Evolutionary conservation across 305 asterid genomes (phyloP), one percentile per base, ranked within the genome.

Genomic region (Plantago lanceolata): DNA sequence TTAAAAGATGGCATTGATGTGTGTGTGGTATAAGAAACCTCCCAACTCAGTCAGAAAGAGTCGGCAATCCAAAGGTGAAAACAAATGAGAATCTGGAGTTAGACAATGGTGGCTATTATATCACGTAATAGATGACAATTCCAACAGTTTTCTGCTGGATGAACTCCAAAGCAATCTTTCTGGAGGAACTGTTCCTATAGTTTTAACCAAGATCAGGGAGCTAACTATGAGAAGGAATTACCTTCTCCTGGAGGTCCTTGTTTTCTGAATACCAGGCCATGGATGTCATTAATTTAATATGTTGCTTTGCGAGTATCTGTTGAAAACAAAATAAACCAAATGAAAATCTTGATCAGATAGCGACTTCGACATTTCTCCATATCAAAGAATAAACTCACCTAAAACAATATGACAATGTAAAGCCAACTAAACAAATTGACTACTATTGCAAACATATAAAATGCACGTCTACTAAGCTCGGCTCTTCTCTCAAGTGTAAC

Each of bases 241-340:
- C 97, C 96, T 84, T 90, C 68, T 73, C 76, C 76, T 79, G 77
- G 68, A 90, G 90, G 71, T 84, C 93, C 70, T 65, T 79, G 54
- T 70, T 74, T 28, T 77, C 76, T 53, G 89, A 73, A 67, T 70
- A 74, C 95, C 96, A 89, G 57, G 94, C 87, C 78, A 81, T 78
- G 58, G 95, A 79, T 48, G 95, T 86, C 29, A 84, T 85, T 71
- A 80, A 69, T 72, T 79, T 81, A 56, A 75, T 75, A 52, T 79
- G 77, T 44, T 69, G 75, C 67, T 80, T 75, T 63, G 83, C 81
- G 53, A 67, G 66, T 48, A 81, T 75, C 85, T 81, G 77, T 49
- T 17, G 53, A 35, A 65, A 55, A 61, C 35, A 26, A 51, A 57
- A 64, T 59, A 24, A 62, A 28, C 29, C 40, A 19, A 63, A 64